These are phyloP conservation scores for Phylloporus sp. DNA, from an alignment of 768 basidiomycete species.

Conservation along the genomic window DNA sequence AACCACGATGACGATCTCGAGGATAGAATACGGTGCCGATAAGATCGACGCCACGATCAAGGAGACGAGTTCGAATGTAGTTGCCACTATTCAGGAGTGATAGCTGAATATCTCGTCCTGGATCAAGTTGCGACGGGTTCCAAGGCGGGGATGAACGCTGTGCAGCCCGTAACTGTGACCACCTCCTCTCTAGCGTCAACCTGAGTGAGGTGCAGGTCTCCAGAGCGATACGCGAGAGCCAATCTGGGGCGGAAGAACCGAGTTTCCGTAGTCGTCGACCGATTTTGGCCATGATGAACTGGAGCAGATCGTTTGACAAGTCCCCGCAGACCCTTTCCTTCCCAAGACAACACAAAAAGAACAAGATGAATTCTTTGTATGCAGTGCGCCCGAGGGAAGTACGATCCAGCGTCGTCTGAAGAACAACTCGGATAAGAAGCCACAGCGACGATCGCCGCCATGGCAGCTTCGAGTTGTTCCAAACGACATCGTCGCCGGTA, in stretches of 20 bases:
- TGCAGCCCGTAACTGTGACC: conserved; percentile 29
- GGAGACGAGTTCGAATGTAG: conserved; percentile 26
- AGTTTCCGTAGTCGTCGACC: conserved; percentile 38
- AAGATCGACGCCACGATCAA: background rate
- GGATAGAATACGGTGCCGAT: background rate
- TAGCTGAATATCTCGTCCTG: conserved; percentile 30
- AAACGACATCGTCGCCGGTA: conserved; percentile 45
- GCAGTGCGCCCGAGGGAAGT: conserved; percentile 6
- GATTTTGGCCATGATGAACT: conserved; percentile 36
- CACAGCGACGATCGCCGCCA: conserved; percentile 52
- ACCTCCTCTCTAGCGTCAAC: conserved; percentile 31
- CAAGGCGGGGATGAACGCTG: conserved; percentile 30
- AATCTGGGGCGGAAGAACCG: conserved; percentile 8
- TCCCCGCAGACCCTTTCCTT: background rate
- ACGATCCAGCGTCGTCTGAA: conserved; percentile 36
- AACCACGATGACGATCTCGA: conserved; percentile 3
- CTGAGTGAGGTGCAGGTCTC: conserved; percentile 15
- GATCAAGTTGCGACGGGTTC: conserved; percentile 27
- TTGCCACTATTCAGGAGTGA: conserved; percentile 29
- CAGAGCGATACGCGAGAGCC: conserved; percentile 11
- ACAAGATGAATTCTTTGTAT: conserved; percentile 36
- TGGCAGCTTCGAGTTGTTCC: conserved; percentile 35
- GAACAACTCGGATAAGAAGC: conserved; percentile 44
- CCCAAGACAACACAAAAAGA: conserved; percentile 23
- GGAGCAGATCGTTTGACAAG: conserved; percentile 33